Percentiles rank a stretch among this genome's conserved stretches.
phyloP scores from a whole-genome alignment of 2,329 filamentous ascomycete genomes.

The Pestalotiopsis sp. region DNA sequence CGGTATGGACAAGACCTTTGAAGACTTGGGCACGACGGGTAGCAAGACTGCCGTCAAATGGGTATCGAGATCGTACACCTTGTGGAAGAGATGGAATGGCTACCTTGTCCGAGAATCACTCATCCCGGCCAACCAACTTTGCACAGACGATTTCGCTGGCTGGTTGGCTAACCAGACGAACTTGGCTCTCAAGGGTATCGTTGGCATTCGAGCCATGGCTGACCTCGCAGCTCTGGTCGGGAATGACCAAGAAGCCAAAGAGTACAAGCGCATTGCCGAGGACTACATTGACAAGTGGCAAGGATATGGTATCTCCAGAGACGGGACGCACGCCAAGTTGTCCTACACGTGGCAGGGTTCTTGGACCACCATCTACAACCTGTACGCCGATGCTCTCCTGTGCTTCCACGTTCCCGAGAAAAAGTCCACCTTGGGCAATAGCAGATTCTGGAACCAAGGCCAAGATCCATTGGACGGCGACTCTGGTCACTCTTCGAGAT shows the following conservation, averaged over 20 bases:
- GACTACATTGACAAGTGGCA: slow-evolving; percentile 74
- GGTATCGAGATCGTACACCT: slow-evolving; percentile 57
- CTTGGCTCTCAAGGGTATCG: slow-evolving; percentile 74
- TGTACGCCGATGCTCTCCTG: slow-evolving; percentile 75
- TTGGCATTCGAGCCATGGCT: slow-evolving; percentile 79
- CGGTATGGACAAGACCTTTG: slow-evolving; percentile 65
- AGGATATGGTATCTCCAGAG: slow-evolving; percentile 68
- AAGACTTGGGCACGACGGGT: slow-evolving; percentile 46
- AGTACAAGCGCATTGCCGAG: slow-evolving; percentile 66
- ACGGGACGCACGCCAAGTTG: slow-evolving; percentile 74
- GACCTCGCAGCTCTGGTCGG: slow-evolving; percentile 65
- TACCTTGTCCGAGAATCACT: slow-evolving; percentile 73
- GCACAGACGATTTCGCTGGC: slow-evolving; percentile 78
- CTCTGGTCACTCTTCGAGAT: slow-evolving; percentile 21
- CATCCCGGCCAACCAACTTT: slow-evolving; percentile 72
- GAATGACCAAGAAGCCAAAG: slow-evolving; percentile 57
- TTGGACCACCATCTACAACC: slow-evolving; percentile 81
- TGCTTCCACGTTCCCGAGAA: slow-evolving; percentile 68
- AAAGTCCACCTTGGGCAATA: slow-evolving; percentile 20
- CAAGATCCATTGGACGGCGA: slow-evolving; percentile 20
- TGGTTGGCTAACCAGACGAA: slow-evolving; percentile 77
- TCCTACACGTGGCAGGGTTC: slow-evolving; percentile 82
- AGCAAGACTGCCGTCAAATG: slow-evolving; percentile 43
- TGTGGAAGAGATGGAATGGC: slow-evolving; percentile 78
- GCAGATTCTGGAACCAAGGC: slow-evolving; percentile 24